Percentiles rank a stretch among this genome's conserved stretches.
These are phyloP conservation scores for Inosperma sp. DNA, from an alignment of 768 basidiomycete genomes.

Conservation along the genomic window DNA sequence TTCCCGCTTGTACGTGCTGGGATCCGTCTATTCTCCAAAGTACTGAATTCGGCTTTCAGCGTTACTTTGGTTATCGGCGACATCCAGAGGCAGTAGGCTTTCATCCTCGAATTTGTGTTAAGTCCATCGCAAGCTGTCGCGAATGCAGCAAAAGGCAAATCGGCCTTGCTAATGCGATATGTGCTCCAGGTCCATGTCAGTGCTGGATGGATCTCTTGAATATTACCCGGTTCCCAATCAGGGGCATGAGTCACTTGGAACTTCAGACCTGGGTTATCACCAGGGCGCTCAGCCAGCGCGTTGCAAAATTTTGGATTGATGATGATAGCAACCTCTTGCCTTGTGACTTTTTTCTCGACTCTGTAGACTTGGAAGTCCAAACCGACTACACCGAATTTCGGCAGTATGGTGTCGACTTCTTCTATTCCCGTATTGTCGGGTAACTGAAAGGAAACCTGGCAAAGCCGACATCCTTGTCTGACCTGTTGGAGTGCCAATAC, in stretches of 20 bases:
- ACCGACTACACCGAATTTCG: conserved; percentile 37
- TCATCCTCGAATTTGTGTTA: conserved; percentile 12
- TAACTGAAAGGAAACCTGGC: conserved; percentile 43
- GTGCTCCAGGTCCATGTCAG: background rate
- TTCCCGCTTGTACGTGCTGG: conserved; percentile 35
- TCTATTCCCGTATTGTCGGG: conserved; percentile 38
- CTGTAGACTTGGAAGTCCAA: conserved; percentile 28
- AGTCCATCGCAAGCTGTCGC: conserved; percentile 3
- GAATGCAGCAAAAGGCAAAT: background rate
- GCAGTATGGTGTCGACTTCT: conserved; percentile 38
- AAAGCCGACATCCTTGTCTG: conserved; percentile 49
- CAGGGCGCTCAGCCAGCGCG: conserved; percentile 1
- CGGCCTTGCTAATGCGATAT: background rate
- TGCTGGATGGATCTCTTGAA: background rate
- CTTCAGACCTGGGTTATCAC: background rate
- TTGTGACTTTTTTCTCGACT: conserved; percentile 13
- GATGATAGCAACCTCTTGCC: background rate
- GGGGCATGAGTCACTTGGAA: background rate
- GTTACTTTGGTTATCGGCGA: conserved; percentile 11
- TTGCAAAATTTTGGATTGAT: background rate
- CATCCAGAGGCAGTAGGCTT: conserved; percentile 14
- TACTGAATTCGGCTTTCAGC: conserved; percentile 43
- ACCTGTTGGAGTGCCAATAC: conserved; percentile 43
- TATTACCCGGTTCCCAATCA: background rate
- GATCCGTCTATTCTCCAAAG: conserved; percentile 45